phyloP scores from a whole-genome alignment of 1,284 basidiomycete genomes.

The Ganoderma resinaceum region DNA sequence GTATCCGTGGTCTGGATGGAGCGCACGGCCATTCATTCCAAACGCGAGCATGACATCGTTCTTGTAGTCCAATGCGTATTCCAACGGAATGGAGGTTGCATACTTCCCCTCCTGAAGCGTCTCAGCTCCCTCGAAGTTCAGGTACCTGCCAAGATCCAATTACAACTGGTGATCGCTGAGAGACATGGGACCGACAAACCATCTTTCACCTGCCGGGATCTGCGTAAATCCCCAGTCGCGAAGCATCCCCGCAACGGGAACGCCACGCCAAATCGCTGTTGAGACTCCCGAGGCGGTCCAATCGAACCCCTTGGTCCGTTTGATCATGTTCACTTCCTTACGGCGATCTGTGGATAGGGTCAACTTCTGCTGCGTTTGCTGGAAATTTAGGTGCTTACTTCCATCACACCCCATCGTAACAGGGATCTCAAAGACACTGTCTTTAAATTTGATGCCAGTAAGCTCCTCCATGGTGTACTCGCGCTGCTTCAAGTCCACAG shows the following conservation, averaged over 20 bases:
- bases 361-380: neutral
- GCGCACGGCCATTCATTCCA: constrained; percentile 34
- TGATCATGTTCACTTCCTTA: constrained; percentile 36
- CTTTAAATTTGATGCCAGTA: constrained; percentile 21
- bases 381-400: constrained; percentile 21
- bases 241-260: constrained; percentile 32
- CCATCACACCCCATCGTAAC: constrained; percentile 37
- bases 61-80: constrained; percentile 32
- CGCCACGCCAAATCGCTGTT: constrained; percentile 32
- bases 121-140: constrained; percentile 33
- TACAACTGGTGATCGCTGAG: neutral
- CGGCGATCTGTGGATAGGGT: constrained; percentile 25
- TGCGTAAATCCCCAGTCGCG: constrained; percentile 29
- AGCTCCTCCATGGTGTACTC: constrained; percentile 32
- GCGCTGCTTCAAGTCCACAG: constrained; percentile 29
- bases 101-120: constrained; percentile 33
- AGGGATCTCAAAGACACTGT: constrained; percentile 29
- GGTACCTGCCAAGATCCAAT: constrained; percentile 17
- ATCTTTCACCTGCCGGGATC: constrained; percentile 29
- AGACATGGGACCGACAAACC: constrained; percentile 18
- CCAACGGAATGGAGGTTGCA: constrained; percentile 35
- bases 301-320: constrained; percentile 30
- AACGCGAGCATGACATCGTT: constrained; percentile 38
- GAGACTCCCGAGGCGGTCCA: constrained; percentile 32
- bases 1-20: constrained; percentile 38